phyloP scores from a whole-genome alignment of 805 yeast genomes.

The Schwanniomyces vanrijiae region DNA sequence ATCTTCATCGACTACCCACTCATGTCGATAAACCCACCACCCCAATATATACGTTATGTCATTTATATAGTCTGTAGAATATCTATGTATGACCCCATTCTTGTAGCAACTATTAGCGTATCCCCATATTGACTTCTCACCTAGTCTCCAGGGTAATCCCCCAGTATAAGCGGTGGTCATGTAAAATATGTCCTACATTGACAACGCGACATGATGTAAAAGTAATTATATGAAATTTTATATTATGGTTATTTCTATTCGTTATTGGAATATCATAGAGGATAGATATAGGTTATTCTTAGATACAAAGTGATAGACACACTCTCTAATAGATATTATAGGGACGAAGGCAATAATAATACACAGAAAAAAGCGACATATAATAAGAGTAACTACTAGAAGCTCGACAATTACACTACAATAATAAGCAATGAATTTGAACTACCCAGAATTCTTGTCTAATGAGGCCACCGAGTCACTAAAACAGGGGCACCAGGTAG shows the following conservation, averaged over 20 bases:
- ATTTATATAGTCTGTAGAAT: too few relatives aligned
- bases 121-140: not conserved
- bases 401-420: not conserved
- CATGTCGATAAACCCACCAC: too few relatives aligned
- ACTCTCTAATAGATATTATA: not conserved
- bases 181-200: not conserved
- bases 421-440: constrained; percentile 22
- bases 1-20: too few relatives aligned
- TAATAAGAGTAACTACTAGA: not conserved
- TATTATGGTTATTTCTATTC: not conserved
- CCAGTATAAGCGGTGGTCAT: not conserved
- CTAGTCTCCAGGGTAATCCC: not conserved
- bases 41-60: too few relatives aligned
- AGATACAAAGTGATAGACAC: not conserved
- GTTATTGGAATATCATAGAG: not conserved
- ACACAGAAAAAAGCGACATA: not conserved
- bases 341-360: not conserved
- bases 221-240: not conserved
- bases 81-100: not conserved
- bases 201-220: not conserved
- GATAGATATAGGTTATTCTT: not conserved
- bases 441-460: constrained; percentile 36
- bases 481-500: not conserved
- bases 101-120: not conserved
- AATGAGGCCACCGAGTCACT: not conserved